Evolutionary conservation across 305 asterid species (phyloP).

Genomic region (Solanum hybrid): DNA sequence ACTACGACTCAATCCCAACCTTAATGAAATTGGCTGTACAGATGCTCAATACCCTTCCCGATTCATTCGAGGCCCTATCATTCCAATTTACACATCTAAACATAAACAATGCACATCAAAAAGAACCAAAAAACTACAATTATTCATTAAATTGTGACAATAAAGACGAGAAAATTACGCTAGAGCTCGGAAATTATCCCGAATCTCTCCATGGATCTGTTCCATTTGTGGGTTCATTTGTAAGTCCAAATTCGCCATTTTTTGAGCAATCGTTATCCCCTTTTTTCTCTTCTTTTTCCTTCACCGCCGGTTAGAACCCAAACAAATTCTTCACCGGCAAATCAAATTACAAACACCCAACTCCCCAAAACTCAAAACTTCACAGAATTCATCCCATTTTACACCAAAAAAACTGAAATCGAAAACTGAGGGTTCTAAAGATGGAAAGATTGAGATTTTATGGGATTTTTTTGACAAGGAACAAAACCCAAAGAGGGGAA

Average conservation of each 20-base stretch:
- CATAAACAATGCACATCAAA: background rate
- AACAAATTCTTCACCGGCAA: conserved; percentile 13
- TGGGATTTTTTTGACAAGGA: background rate
- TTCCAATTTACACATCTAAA: background rate
- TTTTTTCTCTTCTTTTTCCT: conserved; percentile 6
- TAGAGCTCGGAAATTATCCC: conserved; percentile 81
- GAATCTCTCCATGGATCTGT: conserved; percentile 98
- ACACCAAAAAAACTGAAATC: background rate
- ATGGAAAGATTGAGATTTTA: background rate
- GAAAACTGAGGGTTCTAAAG: background rate
- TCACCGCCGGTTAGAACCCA: conserved; percentile 24
- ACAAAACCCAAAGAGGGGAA: background rate
- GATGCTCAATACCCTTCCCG: background rate
- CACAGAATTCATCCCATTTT: background rate
- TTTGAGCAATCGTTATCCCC: background rate
- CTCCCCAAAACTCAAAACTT: conserved; percentile 7
- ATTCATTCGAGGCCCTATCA: background rate
- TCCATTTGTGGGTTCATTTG: conserved; percentile 97
- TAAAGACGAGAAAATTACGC: conserved; percentile 41
- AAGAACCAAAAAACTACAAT: background rate
- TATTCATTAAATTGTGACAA: background rate
- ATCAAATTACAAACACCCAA: conserved; percentile 1
- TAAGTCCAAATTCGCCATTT: conserved; percentile 58
- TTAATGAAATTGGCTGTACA: background rate
- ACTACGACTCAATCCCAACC: background rate